Evolutionary conservation across 257 asterid species (phyloP), one percentile per base, ranked within the genome.

Genomic region (Solanum dulcamara): DNA sequence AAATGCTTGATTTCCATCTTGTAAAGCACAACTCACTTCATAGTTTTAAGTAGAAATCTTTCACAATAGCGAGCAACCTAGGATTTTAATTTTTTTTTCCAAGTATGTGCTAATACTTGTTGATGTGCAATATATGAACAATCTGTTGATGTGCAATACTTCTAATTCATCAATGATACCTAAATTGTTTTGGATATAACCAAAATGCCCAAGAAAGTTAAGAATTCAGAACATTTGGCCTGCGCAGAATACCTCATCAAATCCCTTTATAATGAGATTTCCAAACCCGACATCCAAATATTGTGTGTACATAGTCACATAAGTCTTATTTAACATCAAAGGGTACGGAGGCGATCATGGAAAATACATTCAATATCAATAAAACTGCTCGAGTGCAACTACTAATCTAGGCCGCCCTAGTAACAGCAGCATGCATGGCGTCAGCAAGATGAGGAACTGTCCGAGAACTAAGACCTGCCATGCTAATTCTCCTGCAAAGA

Each of bases 381-480:
- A 22, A 70, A 51, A 64, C 53, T 26, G 24, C 20, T 74, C 60
- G 33, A 38, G 77, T 2, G 80, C 64, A 32, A 22, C 6, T 81
- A 22, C 6, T 81, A 84, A 64, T 84, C 88, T 88, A 93, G 75
- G 89, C 91, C 82, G 83, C 90, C 28, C 37, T 86, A 67, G 93
- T 88, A 35, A 93, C 94, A 79, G 97, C 97, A 80, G 96, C 96
- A 90, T 93, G 94, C 83, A 94, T 93, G 81, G 98, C 97, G 42
- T 94, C 96, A 5, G 93, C 90, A 84, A 94, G 98, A 86, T 91
- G 97, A 74, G 98, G 94, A 70, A 94, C 89, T 53, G 94, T 93
- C 55, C 28, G 88, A 33, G 97, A 90, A 85, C 97, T 94, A 7
- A 93, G 97, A 74, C 98, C 97, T 42, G 97, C 97, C 98, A 94